These are phyloP conservation scores for Simplicillium sp. DNA, from an alignment of 2,329 filamentous ascomycete genomes.

Conservation along the genomic window DNA sequence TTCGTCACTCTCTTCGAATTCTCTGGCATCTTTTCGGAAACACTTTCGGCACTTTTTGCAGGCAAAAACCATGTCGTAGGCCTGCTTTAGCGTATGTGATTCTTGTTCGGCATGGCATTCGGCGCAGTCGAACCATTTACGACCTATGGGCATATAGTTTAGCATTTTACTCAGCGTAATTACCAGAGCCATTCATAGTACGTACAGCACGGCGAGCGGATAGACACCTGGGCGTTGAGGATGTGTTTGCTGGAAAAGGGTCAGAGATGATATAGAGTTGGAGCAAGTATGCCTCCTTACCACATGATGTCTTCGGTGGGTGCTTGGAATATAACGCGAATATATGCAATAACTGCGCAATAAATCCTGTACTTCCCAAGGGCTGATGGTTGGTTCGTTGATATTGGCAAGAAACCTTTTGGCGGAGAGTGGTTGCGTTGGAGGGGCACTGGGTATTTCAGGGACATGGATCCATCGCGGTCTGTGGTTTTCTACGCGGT, in stretches of 20 bases:
- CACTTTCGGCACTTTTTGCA: slow-evolving; percentile 99
- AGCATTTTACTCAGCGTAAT: slow-evolving; percentile 3
- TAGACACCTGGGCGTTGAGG: slow-evolving; percentile 93
- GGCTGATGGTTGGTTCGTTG: not conserved
- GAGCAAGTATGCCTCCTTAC: slow-evolving; percentile 14
- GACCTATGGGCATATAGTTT: slow-evolving; percentile 40
- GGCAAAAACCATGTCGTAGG: slow-evolving; percentile 82
- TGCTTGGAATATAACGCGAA: not conserved
- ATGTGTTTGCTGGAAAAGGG: slow-evolving; percentile 71
- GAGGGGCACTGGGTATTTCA: slow-evolving; percentile 1
- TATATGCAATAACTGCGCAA: not conserved
- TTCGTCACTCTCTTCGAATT: slow-evolving; percentile 95
- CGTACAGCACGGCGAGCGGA: slow-evolving; percentile 92
- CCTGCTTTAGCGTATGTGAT: slow-evolving; percentile 65
- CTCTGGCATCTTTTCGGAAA: slow-evolving; percentile 85
- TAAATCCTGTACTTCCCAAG: not conserved
- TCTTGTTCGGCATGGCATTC: slow-evolving; percentile 85
- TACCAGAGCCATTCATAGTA: slow-evolving; percentile 8
- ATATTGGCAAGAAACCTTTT: not conserved
- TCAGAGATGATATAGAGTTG: slow-evolving; percentile 2
- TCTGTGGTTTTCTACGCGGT: not conserved
- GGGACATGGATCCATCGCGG: too few species aligned
- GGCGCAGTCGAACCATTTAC: slow-evolving; percentile 98
- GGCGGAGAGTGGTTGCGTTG: not conserved
- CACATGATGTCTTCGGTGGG: slow-evolving; percentile 20